Conservation (phyloP, 345 rosid genomes). For the Corchorus capsularis region DNA sequence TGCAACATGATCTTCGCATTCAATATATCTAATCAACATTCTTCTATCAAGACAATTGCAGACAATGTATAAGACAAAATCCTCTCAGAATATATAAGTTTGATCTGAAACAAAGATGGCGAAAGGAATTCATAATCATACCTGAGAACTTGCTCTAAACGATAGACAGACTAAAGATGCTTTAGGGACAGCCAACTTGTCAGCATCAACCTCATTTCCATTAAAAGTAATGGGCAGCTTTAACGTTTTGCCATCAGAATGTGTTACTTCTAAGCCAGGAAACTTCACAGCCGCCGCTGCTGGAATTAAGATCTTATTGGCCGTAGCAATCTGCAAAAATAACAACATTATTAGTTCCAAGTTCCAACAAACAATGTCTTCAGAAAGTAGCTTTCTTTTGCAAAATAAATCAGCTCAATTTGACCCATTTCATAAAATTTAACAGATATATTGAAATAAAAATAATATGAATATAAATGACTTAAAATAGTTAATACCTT, state of each 20-base stretch:
- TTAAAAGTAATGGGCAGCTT: slow-evolving; percentile 61
- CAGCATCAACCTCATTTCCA: slow-evolving; percentile 33
- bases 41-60: background rate
- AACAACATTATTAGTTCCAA: background rate
- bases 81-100: background rate
- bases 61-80: slow-evolving; percentile 8
- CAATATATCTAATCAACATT: background rate
- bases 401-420: background rate
- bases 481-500: slow-evolving; percentile 51
- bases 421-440: background rate
- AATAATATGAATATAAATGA: background rate
- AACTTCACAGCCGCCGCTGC: slow-evolving; percentile 66
- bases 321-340: slow-evolving; percentile 67
- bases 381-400: background rate
- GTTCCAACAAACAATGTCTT: background rate
- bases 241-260: slow-evolving; percentile 48
- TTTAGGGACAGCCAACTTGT: slow-evolving; percentile 39
- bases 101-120: background rate
- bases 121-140: slow-evolving; percentile 38
- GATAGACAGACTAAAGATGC: slow-evolving; percentile 75
- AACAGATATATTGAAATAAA: background rate
- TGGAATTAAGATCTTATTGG: slow-evolving; percentile 65
- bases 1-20: background rate
- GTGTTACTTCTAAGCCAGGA: slow-evolving; percentile 57
- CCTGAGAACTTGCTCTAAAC: slow-evolving; percentile 89